Evolutionary conservation across 2,329 filamentous ascomycete species (phyloP), one percentile per base, ranked within the genome.

Genomic region (Herpotrichia juniperi): DNA sequence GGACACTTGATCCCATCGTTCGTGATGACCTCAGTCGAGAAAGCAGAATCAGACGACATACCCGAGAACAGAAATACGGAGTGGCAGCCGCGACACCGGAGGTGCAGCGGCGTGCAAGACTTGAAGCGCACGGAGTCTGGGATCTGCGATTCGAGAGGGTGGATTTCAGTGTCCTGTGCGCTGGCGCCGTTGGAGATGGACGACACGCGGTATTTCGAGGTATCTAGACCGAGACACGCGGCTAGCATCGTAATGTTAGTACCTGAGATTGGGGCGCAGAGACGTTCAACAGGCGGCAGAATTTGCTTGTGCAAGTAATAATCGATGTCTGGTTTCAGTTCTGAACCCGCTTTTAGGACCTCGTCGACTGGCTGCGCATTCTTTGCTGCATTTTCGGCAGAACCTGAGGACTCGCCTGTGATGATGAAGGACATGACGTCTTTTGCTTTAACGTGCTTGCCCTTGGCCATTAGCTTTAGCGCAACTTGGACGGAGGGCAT

Each of bases 291-390:
- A 0, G 94, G 94, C 10, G 94, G 94, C 76, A 99, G 91, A 53
- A 99, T 97, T 75, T 99, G 94, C 79, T 99, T 99, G 79, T 91
- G 89, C 32, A 99, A 85, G 74, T 99, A 99, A 84, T 93, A 97
- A 70, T 99, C 94, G n/a, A 97, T 84, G 68, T 99, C 94, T 51
- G 93, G 91, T 51, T 88, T 83, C 6, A 99, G 82, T 1, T 80
- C 87, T 1, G 88, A 87, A 61, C 90, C 89, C 14, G 85, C 69
- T 68, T 94, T 96, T 53, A 90, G 79, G 9, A 96, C 87, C 71
- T 99, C 94, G 51, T 92, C 88, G 1, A 91, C 88, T 4, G 89
- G 87, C 72, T 91, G 93, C 3, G 94, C 93, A 61, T 96, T 91
- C 76, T 96, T 96, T 19, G 94, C 90, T 2, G 91, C 85, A 11